Evolutionary conservation across 2,329 filamentous ascomycete species (phyloP).

Genomic region (Fusarium phyllophilum): DNA sequence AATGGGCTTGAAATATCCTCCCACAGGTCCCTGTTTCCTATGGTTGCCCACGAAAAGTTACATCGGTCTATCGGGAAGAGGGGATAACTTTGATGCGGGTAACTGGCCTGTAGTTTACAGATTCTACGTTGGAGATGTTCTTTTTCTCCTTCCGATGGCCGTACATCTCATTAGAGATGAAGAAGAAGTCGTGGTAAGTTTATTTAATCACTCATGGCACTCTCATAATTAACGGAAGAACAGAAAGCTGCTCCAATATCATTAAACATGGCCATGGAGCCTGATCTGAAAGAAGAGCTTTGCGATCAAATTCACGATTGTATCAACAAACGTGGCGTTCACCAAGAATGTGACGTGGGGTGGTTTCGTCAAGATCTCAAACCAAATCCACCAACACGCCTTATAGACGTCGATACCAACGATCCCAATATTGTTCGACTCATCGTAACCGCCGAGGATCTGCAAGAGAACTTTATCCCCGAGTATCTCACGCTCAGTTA

Average conservation of each 20-base stretch:
- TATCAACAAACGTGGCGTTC: not conserved
- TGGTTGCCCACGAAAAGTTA: not conserved
- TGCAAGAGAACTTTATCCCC: not conserved
- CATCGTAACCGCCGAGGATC: not conserved
- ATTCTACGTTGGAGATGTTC: not conserved
- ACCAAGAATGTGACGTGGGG: not conserved
- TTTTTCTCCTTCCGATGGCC: not conserved
- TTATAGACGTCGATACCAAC: not conserved
- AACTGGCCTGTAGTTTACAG: not conserved
- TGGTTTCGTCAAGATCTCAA: constrained; percentile 3
- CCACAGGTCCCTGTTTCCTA: not conserved
- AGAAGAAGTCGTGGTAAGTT: not conserved
- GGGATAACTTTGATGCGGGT: not conserved
- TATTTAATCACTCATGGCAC: too few species aligned
- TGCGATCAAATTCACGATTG: not conserved
- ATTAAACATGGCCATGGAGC: not conserved
- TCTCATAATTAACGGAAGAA: not conserved
- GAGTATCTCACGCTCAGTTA: not conserved
- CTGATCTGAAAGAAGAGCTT: not conserved
- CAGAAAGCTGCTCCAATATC: not conserved
- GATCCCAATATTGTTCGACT: not conserved
- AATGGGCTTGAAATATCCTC: not conserved
- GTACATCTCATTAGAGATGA: not conserved
- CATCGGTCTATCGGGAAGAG: not conserved
- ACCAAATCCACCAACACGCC: not conserved